A percentile compares a stretch with the other conserved stretches of the same genome.
These are phyloP conservation scores for Macrolepiota albuminosa DNA, from an alignment of 768 basidiomycete genomes.

Conservation along the genomic window DNA sequence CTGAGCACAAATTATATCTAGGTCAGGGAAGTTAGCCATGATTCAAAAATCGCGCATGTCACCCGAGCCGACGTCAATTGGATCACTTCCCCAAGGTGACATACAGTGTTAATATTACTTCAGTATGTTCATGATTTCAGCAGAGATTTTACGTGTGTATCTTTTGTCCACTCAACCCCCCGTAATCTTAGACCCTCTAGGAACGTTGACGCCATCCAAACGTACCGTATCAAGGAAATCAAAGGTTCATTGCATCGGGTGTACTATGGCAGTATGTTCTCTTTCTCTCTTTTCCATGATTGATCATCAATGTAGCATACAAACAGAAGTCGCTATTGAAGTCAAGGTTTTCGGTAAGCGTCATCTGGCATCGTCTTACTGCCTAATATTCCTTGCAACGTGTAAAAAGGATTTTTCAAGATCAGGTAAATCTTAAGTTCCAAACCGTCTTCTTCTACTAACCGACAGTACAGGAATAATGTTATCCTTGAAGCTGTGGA, in stretches of 20 bases:
- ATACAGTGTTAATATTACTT: not conserved
- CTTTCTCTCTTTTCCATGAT: not conserved
- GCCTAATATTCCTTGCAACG: not conserved
- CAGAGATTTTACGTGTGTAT: conserved; percentile 72
- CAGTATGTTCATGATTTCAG: not conserved
- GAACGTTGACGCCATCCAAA: conserved; percentile 73
- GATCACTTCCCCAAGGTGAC: conserved; percentile 67
- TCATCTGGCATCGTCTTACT: not conserved
- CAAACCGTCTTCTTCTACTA: not conserved
- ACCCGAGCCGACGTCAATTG: conserved; percentile 77
- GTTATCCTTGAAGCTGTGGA: conserved; percentile 73
- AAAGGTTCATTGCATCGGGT: conserved; percentile 48
- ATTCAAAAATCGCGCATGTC: conserved; percentile 66
- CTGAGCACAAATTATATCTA: conserved; percentile 19
- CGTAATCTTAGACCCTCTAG: conserved; percentile 30
- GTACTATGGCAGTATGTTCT: conserved; percentile 67
- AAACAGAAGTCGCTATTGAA: conserved; percentile 53
- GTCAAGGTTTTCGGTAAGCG: conserved; percentile 71
- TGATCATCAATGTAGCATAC: not conserved
- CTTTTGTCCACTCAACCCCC: not conserved
- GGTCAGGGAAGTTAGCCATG: conserved; percentile 81
- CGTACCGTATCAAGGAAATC: conserved; percentile 67
- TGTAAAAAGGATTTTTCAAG: conserved; percentile 67
- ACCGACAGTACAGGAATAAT: conserved; percentile 38
- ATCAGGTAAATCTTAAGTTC: conserved; percentile 40